Evolutionary conservation across 2,329 filamentous ascomycete species (phyloP), one percentile per base, ranked within the genome.

Genomic region (Neoarthrinium moseri): DNA sequence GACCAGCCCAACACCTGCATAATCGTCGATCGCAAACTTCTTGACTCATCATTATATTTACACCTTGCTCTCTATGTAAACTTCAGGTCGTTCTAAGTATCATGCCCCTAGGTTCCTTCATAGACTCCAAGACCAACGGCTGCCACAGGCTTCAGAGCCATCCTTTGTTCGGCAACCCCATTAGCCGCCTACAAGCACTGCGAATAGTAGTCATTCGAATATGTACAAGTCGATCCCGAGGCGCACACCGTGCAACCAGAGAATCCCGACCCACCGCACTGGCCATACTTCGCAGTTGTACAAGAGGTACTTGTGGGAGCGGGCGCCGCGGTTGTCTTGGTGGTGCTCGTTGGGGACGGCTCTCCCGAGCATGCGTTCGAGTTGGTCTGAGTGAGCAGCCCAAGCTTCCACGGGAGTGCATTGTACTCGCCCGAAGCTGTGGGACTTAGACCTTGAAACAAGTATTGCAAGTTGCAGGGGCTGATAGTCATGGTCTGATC

Each of bases 371-470:
- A n/a, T n/a, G n/a, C n/a, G n/a, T n/a, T n/a, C n/a, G 24, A n/a
- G 17, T 39, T 22, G 21, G 36, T 39, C 21, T 21, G 5, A 6
- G 36, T 66, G 11, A 66, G 48, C 20, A 70, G 44, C 0, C 56
- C 67, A 47, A 69, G 50, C 42, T 52, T 56, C 65, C 67, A 70
- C 13, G 66, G 67, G 46, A 69, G 48, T 2, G 56, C 48, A 44
- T 70, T 68, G 40, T 70, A 71, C 21, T 50, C 49, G 2, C 51
- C 59, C 5, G 18, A 55, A 3, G 58, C 59, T 7, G 29, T 51
- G 17, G 67, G 64, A 46, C 60, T 55, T 18, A 69, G 39, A 1
- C 68, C 68, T 53, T 71, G 69, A 41, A 70, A 71, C 46, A 70
- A 30, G 43, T 60, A 70, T 38, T 54, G 48, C 55, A 66, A 47